These are phyloP conservation scores for Xylaria longipes DNA, from an alignment of 495 filamentous ascomycete genomes.

Conservation along the genomic window DNA sequence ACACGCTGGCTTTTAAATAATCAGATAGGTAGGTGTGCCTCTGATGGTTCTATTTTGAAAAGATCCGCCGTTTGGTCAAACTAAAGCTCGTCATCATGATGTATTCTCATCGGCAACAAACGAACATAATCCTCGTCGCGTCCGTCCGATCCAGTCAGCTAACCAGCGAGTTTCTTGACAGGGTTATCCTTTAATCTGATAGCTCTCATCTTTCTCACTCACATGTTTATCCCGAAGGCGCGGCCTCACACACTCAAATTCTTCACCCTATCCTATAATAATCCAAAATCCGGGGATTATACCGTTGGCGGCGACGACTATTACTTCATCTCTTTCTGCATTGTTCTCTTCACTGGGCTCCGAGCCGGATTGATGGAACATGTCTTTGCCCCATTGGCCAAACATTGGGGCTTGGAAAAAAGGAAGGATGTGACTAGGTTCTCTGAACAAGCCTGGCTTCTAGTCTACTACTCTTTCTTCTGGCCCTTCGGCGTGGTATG, in stretches of 20 bases:
- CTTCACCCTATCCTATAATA: slow-evolving; percentile 84
- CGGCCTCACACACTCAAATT: slow-evolving; percentile 81
- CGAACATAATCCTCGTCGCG: background rate
- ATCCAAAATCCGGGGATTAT: slow-evolving; percentile 69
- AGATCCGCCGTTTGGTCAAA: background rate
- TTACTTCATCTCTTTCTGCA: slow-evolving; percentile 78
- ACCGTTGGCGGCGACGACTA: slow-evolving; percentile 79
- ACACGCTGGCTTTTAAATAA: slow-evolving; percentile 59
- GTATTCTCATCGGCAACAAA: slow-evolving; percentile 4
- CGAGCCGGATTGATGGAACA: slow-evolving; percentile 89
- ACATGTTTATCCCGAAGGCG: slow-evolving; percentile 79
- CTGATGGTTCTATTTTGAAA: background rate
- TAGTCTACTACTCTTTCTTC: slow-evolving; percentile 78
- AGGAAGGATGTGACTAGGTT: slow-evolving; percentile 79
- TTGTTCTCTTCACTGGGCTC: slow-evolving; percentile 83
- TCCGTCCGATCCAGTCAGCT: slow-evolving; percentile 28
- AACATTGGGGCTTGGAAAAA: slow-evolving; percentile 68
- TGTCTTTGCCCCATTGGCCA: slow-evolving; percentile 77
- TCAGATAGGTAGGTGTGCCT: slow-evolving; percentile 51
- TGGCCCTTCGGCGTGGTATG: slow-evolving; percentile 87
- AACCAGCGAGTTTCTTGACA: slow-evolving; percentile 42
- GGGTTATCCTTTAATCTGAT: slow-evolving; percentile 81
- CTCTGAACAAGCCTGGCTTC: slow-evolving; percentile 91
- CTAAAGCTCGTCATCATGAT: background rate
- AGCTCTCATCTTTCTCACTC: slow-evolving; percentile 75